phyloP scores from a whole-genome alignment of 2,329 filamentous ascomycete species.

The Fusarium penzigii region DNA sequence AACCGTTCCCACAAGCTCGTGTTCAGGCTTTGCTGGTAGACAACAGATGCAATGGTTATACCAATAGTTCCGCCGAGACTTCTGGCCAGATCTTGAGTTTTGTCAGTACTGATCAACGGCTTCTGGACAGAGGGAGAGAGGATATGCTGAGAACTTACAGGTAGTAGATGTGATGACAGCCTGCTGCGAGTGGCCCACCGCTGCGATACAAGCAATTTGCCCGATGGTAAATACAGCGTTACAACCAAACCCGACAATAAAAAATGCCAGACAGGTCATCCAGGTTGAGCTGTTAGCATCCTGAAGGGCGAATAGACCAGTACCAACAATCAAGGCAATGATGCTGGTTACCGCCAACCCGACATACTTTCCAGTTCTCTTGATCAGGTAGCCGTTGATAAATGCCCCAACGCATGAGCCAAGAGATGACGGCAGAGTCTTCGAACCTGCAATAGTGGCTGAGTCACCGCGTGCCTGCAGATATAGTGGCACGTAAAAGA shows the following conservation, averaged over 20 bases:
- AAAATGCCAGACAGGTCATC: conserved; percentile 20
- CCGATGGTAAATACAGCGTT: conserved; percentile 61
- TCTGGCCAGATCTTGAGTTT: background rate
- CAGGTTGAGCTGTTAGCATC: too few species aligned
- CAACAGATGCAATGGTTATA: conserved; percentile 2
- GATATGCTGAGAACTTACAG: too few species aligned
- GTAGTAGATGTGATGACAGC: conserved; percentile 6
- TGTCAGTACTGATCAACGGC: too few species aligned
- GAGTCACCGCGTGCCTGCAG: conserved; percentile 70
- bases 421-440: conserved; percentile 66
- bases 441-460: conserved; percentile 64
- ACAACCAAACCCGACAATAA: conserved; percentile 66
- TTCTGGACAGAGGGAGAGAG: too few species aligned
- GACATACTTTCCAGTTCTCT: conserved; percentile 66
- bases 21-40: conserved; percentile 5
- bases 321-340: conserved; percentile 39
- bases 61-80: conserved; percentile 8
- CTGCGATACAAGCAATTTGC: conserved; percentile 3
- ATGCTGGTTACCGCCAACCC: conserved; percentile 31
- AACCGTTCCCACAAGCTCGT: conserved; percentile 1
- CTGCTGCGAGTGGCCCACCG: conserved; percentile 4
- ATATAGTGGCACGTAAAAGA: conserved; percentile 61
- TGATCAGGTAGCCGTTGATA: conserved; percentile 68
- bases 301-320: too few species aligned
- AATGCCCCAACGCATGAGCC: conserved; percentile 69